These are phyloP conservation scores for Colletotrichum tropicale DNA, from an alignment of 2,329 filamentous ascomycete genomes.

Conservation along the genomic window DNA sequence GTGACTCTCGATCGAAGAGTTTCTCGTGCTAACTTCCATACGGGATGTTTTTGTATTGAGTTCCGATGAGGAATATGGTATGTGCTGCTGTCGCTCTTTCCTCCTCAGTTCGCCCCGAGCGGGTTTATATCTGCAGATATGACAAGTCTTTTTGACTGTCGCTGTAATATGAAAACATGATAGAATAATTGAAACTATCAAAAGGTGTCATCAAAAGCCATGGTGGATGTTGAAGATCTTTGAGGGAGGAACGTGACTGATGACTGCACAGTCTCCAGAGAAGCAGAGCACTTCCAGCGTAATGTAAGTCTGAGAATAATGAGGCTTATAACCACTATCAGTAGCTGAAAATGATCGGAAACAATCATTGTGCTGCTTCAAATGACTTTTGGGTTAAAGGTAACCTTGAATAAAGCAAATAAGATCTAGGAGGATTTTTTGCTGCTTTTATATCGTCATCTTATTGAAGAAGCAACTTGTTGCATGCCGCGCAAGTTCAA, in stretches of 20 bases:
- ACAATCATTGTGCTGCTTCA: too few species aligned
- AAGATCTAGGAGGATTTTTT: too few species aligned
- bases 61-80: neutral
- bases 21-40: too few species aligned
- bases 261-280: neutral
- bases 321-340: fast-evolving
- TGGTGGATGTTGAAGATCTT: neutral
- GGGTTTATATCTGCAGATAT: neutral
- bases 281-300: neutral
- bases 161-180: too few species aligned
- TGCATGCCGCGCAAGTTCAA: fast-evolving
- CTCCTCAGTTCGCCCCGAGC: too few species aligned
- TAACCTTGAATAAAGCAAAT: too few species aligned
- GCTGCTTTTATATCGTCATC: fast-evolving
- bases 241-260: neutral
- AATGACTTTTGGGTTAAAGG: too few species aligned
- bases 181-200: too few species aligned
- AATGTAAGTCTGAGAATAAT: fast-evolving
- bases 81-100: too few species aligned
- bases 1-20: too few species aligned
- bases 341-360: neutral
- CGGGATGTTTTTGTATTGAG: neutral
- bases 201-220: too few species aligned
- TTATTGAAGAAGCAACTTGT: fast-evolving
- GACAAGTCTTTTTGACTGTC: neutral